Conservation (phyloP, 768 basidiomycete genomes). For the Leccinum pellstonianum region DNA sequence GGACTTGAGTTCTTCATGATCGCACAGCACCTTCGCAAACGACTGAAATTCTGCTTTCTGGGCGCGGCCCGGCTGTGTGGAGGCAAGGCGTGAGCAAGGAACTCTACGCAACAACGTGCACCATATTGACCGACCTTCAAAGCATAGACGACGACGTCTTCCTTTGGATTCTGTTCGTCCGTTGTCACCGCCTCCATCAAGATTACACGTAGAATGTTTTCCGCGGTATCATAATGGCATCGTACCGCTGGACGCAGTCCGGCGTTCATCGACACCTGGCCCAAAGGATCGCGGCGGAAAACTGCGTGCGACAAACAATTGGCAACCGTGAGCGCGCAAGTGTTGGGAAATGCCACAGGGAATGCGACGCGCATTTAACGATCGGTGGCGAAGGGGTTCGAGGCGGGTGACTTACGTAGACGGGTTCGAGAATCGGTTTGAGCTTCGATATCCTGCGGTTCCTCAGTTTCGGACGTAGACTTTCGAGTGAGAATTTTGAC, state of each 20-base stretch:
- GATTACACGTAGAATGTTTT: conserved; percentile 54
- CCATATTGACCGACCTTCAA: conserved; percentile 47
- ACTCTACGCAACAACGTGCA: neutral
- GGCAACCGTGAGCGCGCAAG: neutral
- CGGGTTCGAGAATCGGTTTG: conserved; percentile 23
- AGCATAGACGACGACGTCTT: conserved; percentile 59
- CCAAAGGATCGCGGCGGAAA: conserved; percentile 68
- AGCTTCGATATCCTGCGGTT: conserved; percentile 6
- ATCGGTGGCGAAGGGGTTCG: conserved; percentile 20
- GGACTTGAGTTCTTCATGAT: conserved; percentile 34
- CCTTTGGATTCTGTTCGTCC: conserved; percentile 24
- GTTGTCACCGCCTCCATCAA: conserved; percentile 45
- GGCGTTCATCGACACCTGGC: conserved; percentile 70
- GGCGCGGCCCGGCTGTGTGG: conserved; percentile 36
- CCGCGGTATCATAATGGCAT: conserved; percentile 56
- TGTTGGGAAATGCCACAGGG: neutral
- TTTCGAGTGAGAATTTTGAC: conserved; percentile 53
- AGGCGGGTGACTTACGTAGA: conserved; percentile 32
- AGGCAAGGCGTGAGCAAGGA: conserved; percentile 1
- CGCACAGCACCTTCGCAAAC: conserved; percentile 47
- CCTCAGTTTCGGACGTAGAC: neutral
- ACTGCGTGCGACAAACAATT: conserved; percentile 36
- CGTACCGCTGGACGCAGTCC: conserved; percentile 53
- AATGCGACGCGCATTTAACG: conserved; percentile 14
- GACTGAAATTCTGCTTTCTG: conserved; percentile 54